Conservation (phyloP, 2,329 filamentous ascomycete genomes). For the Stagonosporopsis vannaccii region DNA sequence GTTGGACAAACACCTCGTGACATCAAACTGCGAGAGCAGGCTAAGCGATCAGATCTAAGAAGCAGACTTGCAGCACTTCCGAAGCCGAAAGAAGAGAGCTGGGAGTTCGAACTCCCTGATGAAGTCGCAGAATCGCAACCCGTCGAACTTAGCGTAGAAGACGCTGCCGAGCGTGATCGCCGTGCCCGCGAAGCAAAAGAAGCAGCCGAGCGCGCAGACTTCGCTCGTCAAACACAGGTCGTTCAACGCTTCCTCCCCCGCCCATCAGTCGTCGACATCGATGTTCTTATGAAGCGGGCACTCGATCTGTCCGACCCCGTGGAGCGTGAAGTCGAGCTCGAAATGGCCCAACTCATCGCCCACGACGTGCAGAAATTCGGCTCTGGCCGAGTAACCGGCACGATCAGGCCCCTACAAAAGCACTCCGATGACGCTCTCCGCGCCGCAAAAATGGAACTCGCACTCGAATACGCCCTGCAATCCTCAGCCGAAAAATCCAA, state of each 20-base stretch:
- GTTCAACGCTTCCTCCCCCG: conserved; percentile 84
- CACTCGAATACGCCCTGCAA: conserved; percentile 68
- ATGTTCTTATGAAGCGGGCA: conserved; percentile 70
- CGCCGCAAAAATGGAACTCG: conserved; percentile 77
- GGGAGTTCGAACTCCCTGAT: conserved; percentile 91
- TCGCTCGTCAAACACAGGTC: conserved; percentile 86
- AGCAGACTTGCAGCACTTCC: conserved; percentile 81
- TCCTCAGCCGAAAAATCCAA: conserved; percentile 57
- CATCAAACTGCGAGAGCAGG: conserved; percentile 72
- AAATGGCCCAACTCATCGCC: conserved; percentile 80
- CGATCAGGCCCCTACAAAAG: conserved; percentile 64
- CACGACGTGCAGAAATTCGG: conserved; percentile 82
- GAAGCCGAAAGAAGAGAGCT: conserved; percentile 91
- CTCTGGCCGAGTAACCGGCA: conserved; percentile 69
- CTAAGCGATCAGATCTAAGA: conserved; percentile 72
- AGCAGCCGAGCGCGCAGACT: conserved; percentile 72
- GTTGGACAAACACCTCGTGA: conserved; percentile 80
- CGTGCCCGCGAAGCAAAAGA: conserved; percentile 69
- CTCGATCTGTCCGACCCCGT: conserved; percentile 67
- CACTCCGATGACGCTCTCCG: conserved; percentile 77
- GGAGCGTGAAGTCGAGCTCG: conserved; percentile 74
- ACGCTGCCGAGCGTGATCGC: conserved; percentile 77
- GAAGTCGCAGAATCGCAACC: conserved; percentile 70
- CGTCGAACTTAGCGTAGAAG: conserved; percentile 67
- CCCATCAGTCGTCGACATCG: conserved; percentile 74